A percentile compares a stretch with the other conserved stretches of the same genome.
Evolutionary conservation across 2,329 filamentous ascomycete species (phyloP).

Genomic region (Calcarisporium arbuscula): DNA sequence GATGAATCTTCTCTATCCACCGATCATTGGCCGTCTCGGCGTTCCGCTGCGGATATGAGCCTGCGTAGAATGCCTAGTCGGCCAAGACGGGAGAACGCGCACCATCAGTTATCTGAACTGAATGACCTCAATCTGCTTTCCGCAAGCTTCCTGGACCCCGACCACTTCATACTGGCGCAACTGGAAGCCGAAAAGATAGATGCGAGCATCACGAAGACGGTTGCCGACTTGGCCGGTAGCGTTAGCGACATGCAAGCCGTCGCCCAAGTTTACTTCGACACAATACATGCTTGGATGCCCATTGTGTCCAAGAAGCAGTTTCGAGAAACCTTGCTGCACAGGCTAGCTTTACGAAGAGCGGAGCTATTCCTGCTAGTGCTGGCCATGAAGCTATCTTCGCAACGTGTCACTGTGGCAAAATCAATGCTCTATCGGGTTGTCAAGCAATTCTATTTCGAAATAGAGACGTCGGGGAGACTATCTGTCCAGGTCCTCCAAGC

Average conservation of each 20-base stretch:
- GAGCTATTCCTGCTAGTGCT: constrained; percentile 6
- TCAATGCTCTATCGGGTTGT: constrained; percentile 2
- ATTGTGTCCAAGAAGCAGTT: constrained; percentile 6
- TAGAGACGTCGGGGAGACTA: constrained; percentile 3
- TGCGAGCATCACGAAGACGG: constrained; percentile 3
- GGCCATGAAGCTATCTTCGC: constrained; percentile 5
- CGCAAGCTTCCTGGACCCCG: constrained; percentile 8
- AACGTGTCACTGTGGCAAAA: not conserved
- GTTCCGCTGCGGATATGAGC: no score
- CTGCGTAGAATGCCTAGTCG: no score
- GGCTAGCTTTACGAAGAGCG: constrained; percentile 4
- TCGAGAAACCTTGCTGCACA: not conserved
- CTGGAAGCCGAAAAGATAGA: constrained; percentile 3
- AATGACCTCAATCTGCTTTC: constrained; percentile 2
- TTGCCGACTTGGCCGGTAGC: constrained; percentile 2
- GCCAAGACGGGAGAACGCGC: not conserved
- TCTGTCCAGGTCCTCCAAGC: constrained; percentile 6
- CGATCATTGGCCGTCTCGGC: no score
- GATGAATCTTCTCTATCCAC: not conserved
- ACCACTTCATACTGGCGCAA: constrained; percentile 6
- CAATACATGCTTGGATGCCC: constrained; percentile 5
- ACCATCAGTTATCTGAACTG: constrained; percentile 1
- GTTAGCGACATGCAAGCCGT: constrained; percentile 3
- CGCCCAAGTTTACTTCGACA: constrained; percentile 4
- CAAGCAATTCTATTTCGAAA: constrained; percentile 5